These are phyloP conservation scores for Furcasterigmium furcatum DNA, from an alignment of 2,329 filamentous ascomycete genomes.

Conservation along the genomic window DNA sequence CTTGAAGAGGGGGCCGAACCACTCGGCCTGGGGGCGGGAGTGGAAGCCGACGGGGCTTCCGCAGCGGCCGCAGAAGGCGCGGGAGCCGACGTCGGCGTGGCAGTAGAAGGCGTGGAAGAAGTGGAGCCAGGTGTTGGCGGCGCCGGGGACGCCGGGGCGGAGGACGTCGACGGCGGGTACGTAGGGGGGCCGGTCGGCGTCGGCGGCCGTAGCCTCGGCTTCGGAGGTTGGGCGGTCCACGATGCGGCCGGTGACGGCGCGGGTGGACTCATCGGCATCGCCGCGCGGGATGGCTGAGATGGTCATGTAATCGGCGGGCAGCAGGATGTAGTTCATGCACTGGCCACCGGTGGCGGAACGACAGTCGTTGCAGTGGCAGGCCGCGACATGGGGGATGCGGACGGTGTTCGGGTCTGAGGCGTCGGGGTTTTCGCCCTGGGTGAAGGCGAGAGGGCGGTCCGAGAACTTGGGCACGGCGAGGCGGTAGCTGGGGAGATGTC, in stretches of 20 bases:
- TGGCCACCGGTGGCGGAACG: constrained; percentile 11
- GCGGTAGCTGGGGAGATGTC: constrained; percentile 5
- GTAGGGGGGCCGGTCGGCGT: constrained; percentile 4
- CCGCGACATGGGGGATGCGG: constrained; percentile 12
- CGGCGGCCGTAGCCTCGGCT: background rate
- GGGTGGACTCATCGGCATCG: background rate
- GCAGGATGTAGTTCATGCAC: background rate
- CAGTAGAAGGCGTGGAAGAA: constrained; percentile 19
- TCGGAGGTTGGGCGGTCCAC: background rate
- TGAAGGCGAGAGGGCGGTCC: constrained; percentile 7
- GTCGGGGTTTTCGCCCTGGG: constrained; percentile 9
- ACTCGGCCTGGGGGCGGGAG: constrained; percentile 1
- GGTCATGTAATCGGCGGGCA: constrained; percentile 14
- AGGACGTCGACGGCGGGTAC: constrained; percentile 11
- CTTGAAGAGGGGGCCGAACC: background rate
- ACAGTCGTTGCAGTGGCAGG: constrained; percentile 21
- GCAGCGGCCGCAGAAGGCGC: constrained; percentile 21
- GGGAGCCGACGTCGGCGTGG: constrained; percentile 9
- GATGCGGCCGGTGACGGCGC: constrained; percentile 2
- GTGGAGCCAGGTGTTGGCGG: constrained; percentile 16
- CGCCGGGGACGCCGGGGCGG: constrained; percentile 4
- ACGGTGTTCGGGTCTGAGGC: background rate
- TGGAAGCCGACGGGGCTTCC: constrained; percentile 8
- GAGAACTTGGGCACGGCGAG: constrained; percentile 13
- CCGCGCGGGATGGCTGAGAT: constrained; percentile 14